Evolutionary conservation across 345 rosid genomes (phyloP).

Genomic region (Sisymbrium altissimum): DNA sequence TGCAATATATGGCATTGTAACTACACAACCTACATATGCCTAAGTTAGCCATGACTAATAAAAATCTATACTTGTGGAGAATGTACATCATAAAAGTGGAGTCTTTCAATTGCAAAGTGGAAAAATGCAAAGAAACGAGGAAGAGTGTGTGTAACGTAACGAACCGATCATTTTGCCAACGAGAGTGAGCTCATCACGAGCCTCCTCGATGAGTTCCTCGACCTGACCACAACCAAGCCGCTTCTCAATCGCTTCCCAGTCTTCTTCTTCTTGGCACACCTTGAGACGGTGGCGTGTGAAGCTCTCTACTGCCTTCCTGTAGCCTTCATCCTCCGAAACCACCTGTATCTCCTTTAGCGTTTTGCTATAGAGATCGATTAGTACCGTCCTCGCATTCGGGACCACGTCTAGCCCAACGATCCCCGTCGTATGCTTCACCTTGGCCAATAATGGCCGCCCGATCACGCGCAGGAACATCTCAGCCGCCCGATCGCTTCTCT

Average conservation of each 20-base stretch:
- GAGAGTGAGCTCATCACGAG: constrained; percentile 78
- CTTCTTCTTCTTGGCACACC: constrained; percentile 69
- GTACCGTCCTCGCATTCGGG: constrained; percentile 73
- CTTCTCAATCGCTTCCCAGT: constrained; percentile 76
- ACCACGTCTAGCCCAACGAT: constrained; percentile 86
- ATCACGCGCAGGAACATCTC: constrained; percentile 48
- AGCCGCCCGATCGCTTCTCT: neutral
- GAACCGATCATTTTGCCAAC: constrained; percentile 76
- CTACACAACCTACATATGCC: neutral
- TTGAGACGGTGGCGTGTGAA: constrained; percentile 72
- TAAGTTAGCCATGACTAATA: too few relatives aligned
- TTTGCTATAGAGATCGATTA: constrained; percentile 58
- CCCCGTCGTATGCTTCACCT: constrained; percentile 82
- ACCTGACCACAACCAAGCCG: constrained; percentile 83
- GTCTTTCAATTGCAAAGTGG: too few relatives aligned
- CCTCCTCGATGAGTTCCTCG: constrained; percentile 90
- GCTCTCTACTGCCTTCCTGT: constrained; percentile 85
- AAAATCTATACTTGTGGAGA: too few relatives aligned
- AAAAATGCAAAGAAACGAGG: neutral
- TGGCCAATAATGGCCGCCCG: constrained; percentile 48
- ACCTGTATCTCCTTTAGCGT: constrained; percentile 80
- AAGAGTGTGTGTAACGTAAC: constrained; percentile 19
- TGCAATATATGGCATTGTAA: neutral
- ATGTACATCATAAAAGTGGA: too few relatives aligned
- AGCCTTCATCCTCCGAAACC: constrained; percentile 80